Conservation (phyloP, 192 early-diverging fungal species). For the Blastocladiella britannica region DNA sequence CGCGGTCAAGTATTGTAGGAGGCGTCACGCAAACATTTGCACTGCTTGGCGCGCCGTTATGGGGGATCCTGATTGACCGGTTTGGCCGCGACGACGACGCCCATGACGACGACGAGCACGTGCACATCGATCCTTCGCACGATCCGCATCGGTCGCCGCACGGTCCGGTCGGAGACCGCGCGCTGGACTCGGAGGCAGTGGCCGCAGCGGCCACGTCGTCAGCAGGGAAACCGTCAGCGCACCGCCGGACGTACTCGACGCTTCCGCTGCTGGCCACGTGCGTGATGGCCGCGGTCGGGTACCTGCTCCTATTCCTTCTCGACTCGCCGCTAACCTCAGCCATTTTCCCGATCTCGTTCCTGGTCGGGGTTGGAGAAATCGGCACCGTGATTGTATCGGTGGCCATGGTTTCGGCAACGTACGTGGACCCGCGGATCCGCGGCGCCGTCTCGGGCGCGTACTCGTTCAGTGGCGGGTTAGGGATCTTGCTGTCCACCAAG, state of each 20-base stretch:
- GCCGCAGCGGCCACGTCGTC: too few relatives aligned
- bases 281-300: slow-evolving; percentile 13
- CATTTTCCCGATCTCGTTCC: slow-evolving; percentile 26
- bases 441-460: slow-evolving; percentile 41
- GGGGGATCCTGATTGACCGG: slow-evolving; percentile 3
- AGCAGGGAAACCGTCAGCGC: too few relatives aligned
- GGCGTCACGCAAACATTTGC: slow-evolving; percentile 17
- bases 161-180: too few relatives aligned
- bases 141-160: too few relatives aligned
- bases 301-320: slow-evolving; percentile 13
- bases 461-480: slow-evolving; percentile 36
- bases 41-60: slow-evolving; percentile 11
- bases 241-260: neutral
- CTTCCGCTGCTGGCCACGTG: slow-evolving; percentile 1
- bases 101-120: neutral
- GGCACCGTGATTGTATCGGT: slow-evolving; percentile 46
- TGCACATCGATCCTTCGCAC: too few relatives aligned
- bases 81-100: neutral
- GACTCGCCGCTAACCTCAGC: slow-evolving; percentile 20
- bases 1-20: slow-evolving; percentile 16
- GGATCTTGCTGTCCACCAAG: slow-evolving; percentile 37
- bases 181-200: too few relatives aligned
- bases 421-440: slow-evolving; percentile 22
- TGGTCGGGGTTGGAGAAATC: slow-evolving; percentile 21
- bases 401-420: slow-evolving; percentile 28